These are phyloP conservation scores for Candida gigantensis DNA, from an alignment of 1,139 yeast species.

Conservation along the genomic window DNA sequence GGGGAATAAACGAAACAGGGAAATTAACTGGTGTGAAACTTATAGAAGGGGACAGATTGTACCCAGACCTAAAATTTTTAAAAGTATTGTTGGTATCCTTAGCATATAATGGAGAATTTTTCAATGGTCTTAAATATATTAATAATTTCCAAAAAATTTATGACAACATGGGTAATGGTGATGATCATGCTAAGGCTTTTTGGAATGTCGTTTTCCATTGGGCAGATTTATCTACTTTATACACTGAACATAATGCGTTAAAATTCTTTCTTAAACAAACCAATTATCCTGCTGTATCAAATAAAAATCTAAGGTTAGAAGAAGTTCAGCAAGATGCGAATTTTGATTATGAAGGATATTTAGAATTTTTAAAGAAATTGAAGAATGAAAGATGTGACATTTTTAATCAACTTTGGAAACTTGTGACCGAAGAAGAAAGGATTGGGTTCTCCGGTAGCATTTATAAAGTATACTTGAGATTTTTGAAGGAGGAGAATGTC, in stretches of 20 bases:
- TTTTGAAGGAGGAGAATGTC: slow-evolving; percentile 20
- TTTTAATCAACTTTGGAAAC: slow-evolving; percentile 36
- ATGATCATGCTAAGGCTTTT: slow-evolving; percentile 23
- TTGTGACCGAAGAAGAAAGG: slow-evolving; percentile 26
- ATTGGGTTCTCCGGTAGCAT: slow-evolving; percentile 27
- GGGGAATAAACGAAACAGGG: slow-evolving; percentile 35
- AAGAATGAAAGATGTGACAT: slow-evolving; percentile 27
- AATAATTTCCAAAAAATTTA: slow-evolving; percentile 39
- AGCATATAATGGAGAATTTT: slow-evolving; percentile 32
- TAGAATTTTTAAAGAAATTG: slow-evolving; percentile 29
- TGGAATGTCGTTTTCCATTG: slow-evolving; percentile 43
- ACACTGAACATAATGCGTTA: slow-evolving; percentile 28
- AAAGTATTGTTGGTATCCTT: slow-evolving; percentile 33
- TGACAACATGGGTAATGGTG: slow-evolving; percentile 22
- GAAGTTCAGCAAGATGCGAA: slow-evolving; percentile 36
- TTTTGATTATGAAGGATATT: slow-evolving; percentile 43
- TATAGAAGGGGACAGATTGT: slow-evolving; percentile 20
- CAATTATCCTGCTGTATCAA: slow-evolving; percentile 4
- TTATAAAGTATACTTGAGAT: slow-evolving; percentile 26
- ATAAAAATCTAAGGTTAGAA: slow-evolving; percentile 18
- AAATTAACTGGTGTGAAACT: slow-evolving; percentile 13
- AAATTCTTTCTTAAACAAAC: slow-evolving; percentile 21
- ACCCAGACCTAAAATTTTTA: slow-evolving; percentile 29
- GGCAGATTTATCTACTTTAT: slow-evolving; percentile 35
- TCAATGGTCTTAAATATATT: slow-evolving; percentile 34